Evolutionary conservation across 805 yeast species (phyloP), one percentile per base, ranked within the genome.

Genomic region (Yamadazyma nakazawae): DNA sequence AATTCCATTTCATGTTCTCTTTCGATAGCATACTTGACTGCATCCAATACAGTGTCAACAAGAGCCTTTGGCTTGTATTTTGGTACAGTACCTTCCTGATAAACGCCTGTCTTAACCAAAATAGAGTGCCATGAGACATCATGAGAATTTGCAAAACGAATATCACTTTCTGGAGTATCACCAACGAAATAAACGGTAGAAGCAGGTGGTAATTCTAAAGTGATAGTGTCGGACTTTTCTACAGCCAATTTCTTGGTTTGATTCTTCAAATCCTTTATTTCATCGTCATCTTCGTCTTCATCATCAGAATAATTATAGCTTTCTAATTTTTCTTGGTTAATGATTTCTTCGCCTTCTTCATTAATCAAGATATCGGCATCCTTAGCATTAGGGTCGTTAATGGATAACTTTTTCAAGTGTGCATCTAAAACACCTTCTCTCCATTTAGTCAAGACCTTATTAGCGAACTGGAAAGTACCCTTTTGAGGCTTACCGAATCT

Each of bases 401-500:
- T 65, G 37, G 66, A 68, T 60, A 70, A 56, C 53, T 76, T 76
- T 61, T 81, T 82, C 56, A 85, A 81, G 61, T 86, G 88, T 54
- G 82, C 86, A 49, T 84, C 87, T 60, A 85, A 74, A 25, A 85
- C 84, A 52, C 85, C 87, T 59, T 82, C 79, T 67, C 95, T 78
- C 96, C 96, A 88, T 45, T 70, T 71, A 28, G 81, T 74, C 54
- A 89, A 75, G 26, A 88, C 85, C 64, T 85, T 85, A 61, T 84
- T 84, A 47, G 96, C 95, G 59, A 80, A 89, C 61, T 80, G 79
- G 68, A 89, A 89, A 16, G 96, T 89, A 42, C 91, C 91, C 55
- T 83, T 75, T 62, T 89, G 94, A 1, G 96, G 96, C 66, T 89
- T 89, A 60, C 96, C 96, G 59, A 87, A 89, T 60, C 95, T 74